phyloP scores from a whole-genome alignment of 495 filamentous ascomycete species.

The Oidiodendron maius region DNA sequence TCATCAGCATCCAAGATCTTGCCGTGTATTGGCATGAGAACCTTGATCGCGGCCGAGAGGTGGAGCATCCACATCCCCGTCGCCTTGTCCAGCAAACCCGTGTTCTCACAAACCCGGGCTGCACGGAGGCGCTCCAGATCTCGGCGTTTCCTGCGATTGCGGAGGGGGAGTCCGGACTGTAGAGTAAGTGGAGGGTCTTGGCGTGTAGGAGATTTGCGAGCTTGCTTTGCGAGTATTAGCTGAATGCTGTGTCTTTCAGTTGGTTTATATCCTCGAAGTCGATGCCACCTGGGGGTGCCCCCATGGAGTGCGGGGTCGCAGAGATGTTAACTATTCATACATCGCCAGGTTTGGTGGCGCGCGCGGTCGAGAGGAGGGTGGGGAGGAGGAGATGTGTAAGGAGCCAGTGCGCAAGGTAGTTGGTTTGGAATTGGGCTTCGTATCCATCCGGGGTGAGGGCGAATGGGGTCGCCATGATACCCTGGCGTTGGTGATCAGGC shows the following conservation, averaged over 20 bases:
- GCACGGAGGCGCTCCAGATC: conserved; percentile 33
- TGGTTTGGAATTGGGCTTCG: conserved; percentile 46
- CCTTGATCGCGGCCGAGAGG: conserved; percentile 12
- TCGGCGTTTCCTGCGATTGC: neutral
- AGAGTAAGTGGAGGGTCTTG: neutral
- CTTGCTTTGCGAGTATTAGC: conserved; percentile 50
- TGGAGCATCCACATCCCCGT: conserved; percentile 26
- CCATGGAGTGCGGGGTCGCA: conserved; percentile 25
- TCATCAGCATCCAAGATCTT: conserved; percentile 27
- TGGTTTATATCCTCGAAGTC: conserved; percentile 26
- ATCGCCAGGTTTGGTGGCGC: conserved; percentile 1
- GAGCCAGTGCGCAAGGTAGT: conserved; percentile 44
- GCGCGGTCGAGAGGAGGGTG: conserved; percentile 31
- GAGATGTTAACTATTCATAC: conserved; percentile 21
- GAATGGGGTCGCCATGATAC: conserved; percentile 14
- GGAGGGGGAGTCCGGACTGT: neutral
- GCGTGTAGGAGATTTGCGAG: conserved; percentile 49
- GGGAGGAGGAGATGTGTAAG: conserved; percentile 34
- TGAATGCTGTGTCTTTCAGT: conserved; percentile 13
- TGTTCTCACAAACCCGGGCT: conserved; percentile 36
- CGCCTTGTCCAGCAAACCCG: no score
- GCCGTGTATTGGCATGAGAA: conserved; percentile 20
- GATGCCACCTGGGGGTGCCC: conserved; percentile 30
- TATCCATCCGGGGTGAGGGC: conserved; percentile 22
- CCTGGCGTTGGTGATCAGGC: conserved; percentile 20